Base-by-base conservation (phyloP, 2,329 filamentous ascomycete species). In the Penicillium hesseltinei region DNA sequence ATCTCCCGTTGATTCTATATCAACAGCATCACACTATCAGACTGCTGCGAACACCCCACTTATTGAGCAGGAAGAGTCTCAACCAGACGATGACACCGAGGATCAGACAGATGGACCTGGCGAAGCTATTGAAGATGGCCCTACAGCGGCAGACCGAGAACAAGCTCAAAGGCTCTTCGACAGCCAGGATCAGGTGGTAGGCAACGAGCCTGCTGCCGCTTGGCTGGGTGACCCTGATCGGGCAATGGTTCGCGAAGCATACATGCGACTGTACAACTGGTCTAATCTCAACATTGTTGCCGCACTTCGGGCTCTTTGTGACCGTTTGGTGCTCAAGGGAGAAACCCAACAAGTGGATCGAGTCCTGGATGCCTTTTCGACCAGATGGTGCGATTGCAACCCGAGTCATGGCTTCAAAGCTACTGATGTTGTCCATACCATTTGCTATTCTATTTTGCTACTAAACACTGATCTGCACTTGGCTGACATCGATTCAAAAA, bases 261-360 rank as follows among this genome's bases (percentile, higher is more conserved):
- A 96, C 74, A 96, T 99, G 89, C 87, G 91, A 59, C 79, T 97
- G 11, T 97, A 93, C 71, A 88, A 97, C 71, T 97, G 94, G 78
- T 80, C 84, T 8, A 88, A 88, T 66, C 82, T 89, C 68, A 96
- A 90, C 72, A 88, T 97, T 47, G 81, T 97, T 17, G 81, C 83
- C 38, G 86, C 90, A 8, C 81, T 97, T 62, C 87, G 94, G 27
- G 84, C 88, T 58, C 82, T 99, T 27, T 99, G 94, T 73, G 84
- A 84, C 52, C 88, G 90, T 33, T 81, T 97, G 25, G 82, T 94
- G 5, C 81, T 99, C 56, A 90, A 90, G 64, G 94, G 90, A 40
- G 94, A 99, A 76, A 96, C 92, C 3, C 94, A 99, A 75, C 93
- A 99, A 74, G 91, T 99, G 21, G 94, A 99, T 72, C 89, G 94